Percentiles rank a stretch among this genome's conserved stretches.
Conservation (phyloP, 208 protist genomes). For the Trypanosoma cruzi region DNA sequence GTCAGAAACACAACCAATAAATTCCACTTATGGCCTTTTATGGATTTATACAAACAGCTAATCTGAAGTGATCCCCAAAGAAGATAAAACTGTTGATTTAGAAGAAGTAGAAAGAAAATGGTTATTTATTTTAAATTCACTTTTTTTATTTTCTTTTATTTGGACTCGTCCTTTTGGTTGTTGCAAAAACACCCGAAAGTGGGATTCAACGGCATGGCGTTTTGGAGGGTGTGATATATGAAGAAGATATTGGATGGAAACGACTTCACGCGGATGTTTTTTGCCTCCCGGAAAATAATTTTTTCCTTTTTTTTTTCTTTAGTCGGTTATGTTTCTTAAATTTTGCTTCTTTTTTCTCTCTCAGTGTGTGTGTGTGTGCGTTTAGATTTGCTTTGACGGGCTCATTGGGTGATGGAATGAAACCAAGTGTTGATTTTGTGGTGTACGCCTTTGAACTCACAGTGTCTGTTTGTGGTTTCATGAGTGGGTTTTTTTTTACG, state of each 20-base stretch:
- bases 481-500: slow-evolving; percentile 5
- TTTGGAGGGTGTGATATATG: slow-evolving; percentile 3
- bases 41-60: neutral
- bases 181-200: slow-evolving; percentile 5
- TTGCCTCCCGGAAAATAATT: neutral
- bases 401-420: neutral
- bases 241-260: slow-evolving; percentile 10
- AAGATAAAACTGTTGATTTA: neutral
- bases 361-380: no score
- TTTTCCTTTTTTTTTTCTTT: neutral
- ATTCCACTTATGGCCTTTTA: neutral
- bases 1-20: neutral
- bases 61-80: neutral
- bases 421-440: neutral
- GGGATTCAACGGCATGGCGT: slow-evolving; percentile 4
- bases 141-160: neutral
- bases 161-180: slow-evolving; percentile 8
- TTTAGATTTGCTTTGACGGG: neutral
- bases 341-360: slow-evolving; percentile 7
- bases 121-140: slow-evolving; percentile 4
- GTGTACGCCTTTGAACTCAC: neutral
- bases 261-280: slow-evolving; percentile 14
- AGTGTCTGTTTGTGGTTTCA: neutral
- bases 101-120: neutral
- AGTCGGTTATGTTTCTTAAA: neutral